Base-by-base conservation (phyloP, 345 rosid genomes). In the Ceriops decandra region DNA sequence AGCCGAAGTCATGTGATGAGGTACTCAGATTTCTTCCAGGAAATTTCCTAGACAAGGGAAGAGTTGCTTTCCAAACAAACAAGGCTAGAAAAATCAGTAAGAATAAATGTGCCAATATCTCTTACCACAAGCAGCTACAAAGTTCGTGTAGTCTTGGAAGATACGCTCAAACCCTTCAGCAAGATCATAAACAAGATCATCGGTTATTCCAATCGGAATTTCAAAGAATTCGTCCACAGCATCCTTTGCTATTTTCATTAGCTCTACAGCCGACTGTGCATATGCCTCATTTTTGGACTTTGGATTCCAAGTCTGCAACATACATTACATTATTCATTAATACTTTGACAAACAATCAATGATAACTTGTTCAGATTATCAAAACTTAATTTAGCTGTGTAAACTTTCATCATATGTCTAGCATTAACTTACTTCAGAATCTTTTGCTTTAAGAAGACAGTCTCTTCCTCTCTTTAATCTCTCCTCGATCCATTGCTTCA, bases 251-350 rank as follows among this genome's bases (percentile, higher is more conserved):
- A 82, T 64, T 80, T 73, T 86, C 88, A 84, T 86, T 21, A 91
- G 63, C 71, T 90, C 96, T 61, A 81, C 89, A 5, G 83, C 89
- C 0, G 99, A 87, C 35, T 84, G 90, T 4, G 95, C 89, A 38
- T 91, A 88, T 0, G 99, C 97, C 75, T 95, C 99, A 6, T 88
- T 85, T 81, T 95, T 95, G 38, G 99, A 91, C 77, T 87, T 91
- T 0, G 99, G 99, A 62, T 88, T 95, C 99, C 99, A 95, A 4
- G 96, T 91, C 99, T 95, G 74, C 62, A 75, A 65, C 33, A 71
- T 17, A 62, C n/a, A 75, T 68, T 74, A 33, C 35, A 59, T 10
- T 51, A 52, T 52, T 67, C 58, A 73, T 1, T 3, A 10, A 8
- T 11, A 8, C 59, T 8, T 54, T 54, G 59, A 54, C 16, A 22